These are phyloP conservation scores for Grigorovia jiainica DNA, from an alignment of 805 yeast species.

Conservation along the genomic window DNA sequence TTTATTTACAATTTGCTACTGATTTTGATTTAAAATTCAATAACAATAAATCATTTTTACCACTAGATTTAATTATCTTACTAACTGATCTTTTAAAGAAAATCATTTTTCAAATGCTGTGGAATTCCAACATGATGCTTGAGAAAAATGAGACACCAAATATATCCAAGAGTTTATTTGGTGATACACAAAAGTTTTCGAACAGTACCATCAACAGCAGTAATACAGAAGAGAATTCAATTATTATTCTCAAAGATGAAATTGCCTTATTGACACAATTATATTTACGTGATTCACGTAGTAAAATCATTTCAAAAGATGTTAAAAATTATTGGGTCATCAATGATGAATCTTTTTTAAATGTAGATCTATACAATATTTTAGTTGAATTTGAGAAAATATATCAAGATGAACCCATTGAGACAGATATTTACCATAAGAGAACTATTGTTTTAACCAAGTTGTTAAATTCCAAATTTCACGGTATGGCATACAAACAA, in stretches of 20 bases:
- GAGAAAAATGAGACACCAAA: constrained; percentile 4
- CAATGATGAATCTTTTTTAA: constrained; percentile 1
- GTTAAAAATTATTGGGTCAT: constrained; percentile 15
- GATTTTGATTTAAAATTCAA: constrained; percentile 20
- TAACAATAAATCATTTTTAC: constrained; percentile 8
- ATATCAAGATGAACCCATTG: neutral
- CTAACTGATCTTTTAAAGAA: constrained; percentile 14
- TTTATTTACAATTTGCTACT: constrained; percentile 20
- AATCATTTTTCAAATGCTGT: constrained; percentile 16
- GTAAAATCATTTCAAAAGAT: constrained; percentile 13
- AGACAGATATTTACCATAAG: constrained; percentile 1
- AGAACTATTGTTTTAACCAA: constrained; percentile 1
- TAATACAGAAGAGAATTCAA: constrained; percentile 10
- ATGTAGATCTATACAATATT: constrained; percentile 3
- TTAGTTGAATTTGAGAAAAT: constrained; percentile 3
- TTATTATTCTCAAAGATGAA: no score
- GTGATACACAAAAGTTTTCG: no score
- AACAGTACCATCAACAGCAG: constrained; percentile 7
- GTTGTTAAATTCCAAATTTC: constrained; percentile 1
- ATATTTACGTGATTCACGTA: constrained; percentile 24
- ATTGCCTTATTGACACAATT: constrained; percentile 15
- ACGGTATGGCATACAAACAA: constrained; percentile 12
- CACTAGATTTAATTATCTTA: constrained; percentile 10
- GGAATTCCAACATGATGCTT: constrained; percentile 7
- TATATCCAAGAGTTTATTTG: no score